Evolutionary conservation across 2,329 filamentous ascomycete genomes (phyloP), one percentile per base, ranked within the genome.

Genomic region (Aureobasidium subglaciale): DNA sequence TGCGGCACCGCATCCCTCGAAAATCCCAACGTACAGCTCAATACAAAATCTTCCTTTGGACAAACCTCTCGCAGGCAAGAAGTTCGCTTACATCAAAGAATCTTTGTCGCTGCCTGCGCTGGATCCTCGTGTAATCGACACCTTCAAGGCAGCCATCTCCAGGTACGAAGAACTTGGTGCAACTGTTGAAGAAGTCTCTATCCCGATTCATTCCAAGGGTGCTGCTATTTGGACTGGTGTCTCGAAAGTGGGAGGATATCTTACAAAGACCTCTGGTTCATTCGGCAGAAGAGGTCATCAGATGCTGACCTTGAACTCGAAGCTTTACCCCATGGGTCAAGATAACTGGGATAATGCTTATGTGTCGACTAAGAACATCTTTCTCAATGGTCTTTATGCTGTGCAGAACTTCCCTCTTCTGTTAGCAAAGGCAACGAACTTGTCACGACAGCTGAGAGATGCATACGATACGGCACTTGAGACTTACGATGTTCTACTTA

Each of bases 281-380:
- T 68, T 67, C 24, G 77, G 79, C 0, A 68, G 78, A 30, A 67
- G 78, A 29, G 75, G 75, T 0, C 71, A 81, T 4, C 71, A 72
- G 11, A 71, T 80, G 63, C 73, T 74, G 1, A 74, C 78, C n/a
- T 72, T 81, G 30, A 78, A 82, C 58, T 63, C 69, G 5, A 69
- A 74, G 3, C 68, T 79, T 18, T 70, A 77, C 4, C 74, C 74
- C 0, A 75, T 73, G 70, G 74, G 69, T 1, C 68, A 73, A 22
- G 67, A 73, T 6, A 75, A 73, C 50, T 83, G 80, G 63, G 71
- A 78, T 35, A 73, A 77, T 32, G 70, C 78, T 1, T 79, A 78
- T 61, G 75, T 71, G 13, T 75, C 76, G 0, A 80, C 78, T 0
- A 80, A 79, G 59, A 81, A 81, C 59, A 78, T 78, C 4, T 74